Base-by-base conservation (phyloP, 139 green algal genomes). In the Pleodorina starrii region DNA sequence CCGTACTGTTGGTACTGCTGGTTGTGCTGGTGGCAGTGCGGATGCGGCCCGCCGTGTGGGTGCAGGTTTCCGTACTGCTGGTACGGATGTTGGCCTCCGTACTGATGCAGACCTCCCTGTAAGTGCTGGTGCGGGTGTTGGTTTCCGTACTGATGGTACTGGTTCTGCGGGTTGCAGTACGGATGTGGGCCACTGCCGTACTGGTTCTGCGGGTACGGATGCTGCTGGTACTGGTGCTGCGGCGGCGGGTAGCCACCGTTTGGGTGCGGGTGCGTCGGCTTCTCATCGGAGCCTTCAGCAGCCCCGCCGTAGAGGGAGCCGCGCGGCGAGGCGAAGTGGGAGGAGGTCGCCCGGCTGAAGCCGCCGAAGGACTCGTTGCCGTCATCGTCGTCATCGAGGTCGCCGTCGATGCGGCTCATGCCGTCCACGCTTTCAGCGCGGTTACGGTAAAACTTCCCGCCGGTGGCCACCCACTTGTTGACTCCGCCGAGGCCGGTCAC, bases 401-500 rank as follows among this genome's bases (percentile, higher is more conserved):
- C 77, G 5, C 5, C 36, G n/a, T 51, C 54, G 25, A 32, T 10
- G 21, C 29, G 11, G 54, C 4, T 54, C 23, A 17, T 38, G 23
- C 35, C 76, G 19, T 80, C 72, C 40, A 40, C 57, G 54, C 38
- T 57, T 6, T 42, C 29, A 1, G 57, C 23, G 1, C 29, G 23
- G 36, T 85, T 85, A 19, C 63, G 51, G 21, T 85, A 85, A 23
- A 74, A 85, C 21, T 54, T 69, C 10, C 78, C 78, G 38, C 29
- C 40, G 10, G 54, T 85, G 38, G 36, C 78, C 9, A 85, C 78
- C 78, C 78, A 85, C 38, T 85, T 85, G 54, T 73, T 57, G 36
- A 85, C 60, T 1, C 19, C 7, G 38, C 29, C 76, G 11, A 71
- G 74, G 19, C 73, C 73, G 2, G 32, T 48, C 69, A 27, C 2